Evolutionary conservation across 139 green algal genomes (phyloP), one percentile per base, ranked within the genome.

Genomic region (Ettlia oleoabundans): DNA sequence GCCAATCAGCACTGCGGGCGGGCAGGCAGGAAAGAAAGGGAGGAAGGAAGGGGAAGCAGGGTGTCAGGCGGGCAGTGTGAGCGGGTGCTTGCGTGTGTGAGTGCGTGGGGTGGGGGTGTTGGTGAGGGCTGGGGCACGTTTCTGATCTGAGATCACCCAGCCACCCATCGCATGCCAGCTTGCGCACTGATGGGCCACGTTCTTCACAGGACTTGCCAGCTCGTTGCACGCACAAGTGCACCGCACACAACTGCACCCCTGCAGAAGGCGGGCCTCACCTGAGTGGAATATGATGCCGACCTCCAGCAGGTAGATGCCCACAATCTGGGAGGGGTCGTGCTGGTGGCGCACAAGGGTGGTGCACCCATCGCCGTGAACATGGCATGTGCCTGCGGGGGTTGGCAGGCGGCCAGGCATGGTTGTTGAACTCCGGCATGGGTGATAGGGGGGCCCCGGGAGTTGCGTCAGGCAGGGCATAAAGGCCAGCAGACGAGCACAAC

Each of bases 211-310:
- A n/a, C n/a, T n/a, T n/a, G n/a, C n/a, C n/a, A n/a, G n/a, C n/a
- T n/a, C n/a, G n/a, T n/a, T n/a, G n/a, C n/a, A n/a, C n/a, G n/a
- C n/a, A n/a, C n/a, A n/a, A n/a, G n/a, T n/a, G n/a, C n/a, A n/a
- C n/a, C n/a, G n/a, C n/a, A n/a, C n/a, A n/a, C n/a, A n/a, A n/a
- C n/a, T n/a, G n/a, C n/a, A n/a, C n/a, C n/a, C n/a, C n/a, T n/a
- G n/a, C n/a, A n/a, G n/a, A n/a, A 65, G 55, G 55, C 55, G 30
- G 21, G 55, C 18, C 73, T 4, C 75, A 71, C 75, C 38, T 0
- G 66, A 83, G 73, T 91, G 87, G 63, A 91, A 86, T 30, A 87
- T 76, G 65, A 91, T 83, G 32, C 84, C 84, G 2, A 77, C 53
- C 79, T 90, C 87, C 80, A 87, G 64, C 35, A 87, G n/a, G 65